Evolutionary conservation across 805 yeast genomes (phyloP).

Genomic region (Ogataea parapolymorpha): DNA sequence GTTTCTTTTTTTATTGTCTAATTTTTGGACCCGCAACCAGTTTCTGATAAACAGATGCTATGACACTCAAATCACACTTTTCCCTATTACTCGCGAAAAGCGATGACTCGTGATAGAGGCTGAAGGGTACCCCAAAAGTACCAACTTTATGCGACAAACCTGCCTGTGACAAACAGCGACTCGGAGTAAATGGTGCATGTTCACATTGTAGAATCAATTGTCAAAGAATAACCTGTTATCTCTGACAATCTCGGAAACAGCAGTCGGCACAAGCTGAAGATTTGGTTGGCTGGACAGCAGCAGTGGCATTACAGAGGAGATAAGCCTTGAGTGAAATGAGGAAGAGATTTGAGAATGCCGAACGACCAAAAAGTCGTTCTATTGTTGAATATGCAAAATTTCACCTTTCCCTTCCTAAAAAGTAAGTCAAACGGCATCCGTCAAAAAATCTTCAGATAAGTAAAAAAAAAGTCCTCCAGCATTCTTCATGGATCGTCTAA

Average conservation of each 20-base stretch:
- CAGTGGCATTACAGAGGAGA: neutral
- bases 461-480: slow-evolving; percentile 17
- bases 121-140: too few species aligned
- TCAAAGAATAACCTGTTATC: too few species aligned
- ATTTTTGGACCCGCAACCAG: too few species aligned
- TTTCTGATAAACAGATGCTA: too few species aligned
- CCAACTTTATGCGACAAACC: too few species aligned
- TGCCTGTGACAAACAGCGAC: too few species aligned
- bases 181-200: too few species aligned
- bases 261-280: neutral
- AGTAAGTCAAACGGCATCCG: neutral
- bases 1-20: too few species aligned
- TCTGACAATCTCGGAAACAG: neutral
- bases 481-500: slow-evolving; percentile 28
- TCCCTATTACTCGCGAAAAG: too few species aligned
- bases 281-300: neutral
- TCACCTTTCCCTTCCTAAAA: neutral
- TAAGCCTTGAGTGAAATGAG: neutral
- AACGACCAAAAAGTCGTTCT: neutral
- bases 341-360: neutral
- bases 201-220: too few species aligned
- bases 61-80: too few species aligned
- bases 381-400: neutral
- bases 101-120: too few species aligned
- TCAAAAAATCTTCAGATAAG: neutral